These are phyloP conservation scores for Peterozyma xylosa DNA, from an alignment of 805 yeast genomes.

Conservation along the genomic window DNA sequence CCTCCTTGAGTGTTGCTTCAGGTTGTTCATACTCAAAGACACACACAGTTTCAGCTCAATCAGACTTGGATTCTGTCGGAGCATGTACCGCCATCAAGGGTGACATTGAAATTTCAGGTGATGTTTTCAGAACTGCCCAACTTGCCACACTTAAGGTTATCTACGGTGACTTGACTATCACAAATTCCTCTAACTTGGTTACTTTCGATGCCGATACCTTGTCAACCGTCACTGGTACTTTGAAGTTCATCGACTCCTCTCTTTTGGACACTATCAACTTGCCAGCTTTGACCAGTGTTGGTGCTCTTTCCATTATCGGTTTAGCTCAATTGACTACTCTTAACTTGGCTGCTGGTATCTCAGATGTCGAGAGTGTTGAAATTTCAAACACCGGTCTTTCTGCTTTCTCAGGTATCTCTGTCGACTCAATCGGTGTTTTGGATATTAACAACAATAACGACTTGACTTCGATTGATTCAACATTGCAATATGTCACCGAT, in stretches of 20 bases:
- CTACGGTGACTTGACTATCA: slow-evolving; percentile 66
- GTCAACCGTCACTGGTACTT: slow-evolving; percentile 64
- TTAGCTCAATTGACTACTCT: slow-evolving; percentile 75
- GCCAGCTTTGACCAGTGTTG: slow-evolving; percentile 76
- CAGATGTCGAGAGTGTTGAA: slow-evolving; percentile 61
- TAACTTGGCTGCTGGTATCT: slow-evolving; percentile 63
- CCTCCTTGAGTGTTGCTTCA: slow-evolving; percentile 39
- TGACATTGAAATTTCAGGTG: slow-evolving; percentile 64
- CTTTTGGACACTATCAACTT: slow-evolving; percentile 60
- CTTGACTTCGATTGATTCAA: slow-evolving; percentile 65
- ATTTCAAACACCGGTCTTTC: slow-evolving; percentile 70
- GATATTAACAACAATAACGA: slow-evolving; percentile 88
- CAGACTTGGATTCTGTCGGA: slow-evolving; percentile 67
- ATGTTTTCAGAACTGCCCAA: slow-evolving; percentile 46
- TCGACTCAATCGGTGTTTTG: slow-evolving; percentile 42
- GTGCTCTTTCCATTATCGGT: slow-evolving; percentile 71
- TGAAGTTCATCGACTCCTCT: slow-evolving; percentile 58
- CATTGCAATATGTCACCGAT: slow-evolving; percentile 66
- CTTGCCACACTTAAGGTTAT: slow-evolving; percentile 71
- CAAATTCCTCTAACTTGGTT: slow-evolving; percentile 56
- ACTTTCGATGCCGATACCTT: slow-evolving; percentile 74
- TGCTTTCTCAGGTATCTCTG: slow-evolving; percentile 58
- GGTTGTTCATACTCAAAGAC: slow-evolving; percentile 58
- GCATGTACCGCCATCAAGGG: slow-evolving; percentile 79
- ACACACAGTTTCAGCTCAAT: slow-evolving; percentile 70